Evolutionary conservation across 106 monocot species (phyloP), one percentile per base, ranked within the genome.

Genomic region (Phalaenopsis equestris): DNA sequence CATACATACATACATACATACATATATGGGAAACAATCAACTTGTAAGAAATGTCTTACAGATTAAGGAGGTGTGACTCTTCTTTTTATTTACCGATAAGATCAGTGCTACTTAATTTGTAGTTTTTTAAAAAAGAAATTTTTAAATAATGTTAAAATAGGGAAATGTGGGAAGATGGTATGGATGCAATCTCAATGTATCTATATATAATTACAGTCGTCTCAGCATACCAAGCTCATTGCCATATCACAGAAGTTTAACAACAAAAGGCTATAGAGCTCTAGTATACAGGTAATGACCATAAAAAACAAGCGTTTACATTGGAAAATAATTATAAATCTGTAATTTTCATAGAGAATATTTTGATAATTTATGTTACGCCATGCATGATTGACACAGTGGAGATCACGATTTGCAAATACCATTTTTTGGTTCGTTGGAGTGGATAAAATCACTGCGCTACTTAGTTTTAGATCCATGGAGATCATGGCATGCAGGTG

Each of bases 401-500:
- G 82, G 82, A 37, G 82, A 83, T 39, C 18, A 79, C 8, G 73
- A 83, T 73, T 15, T 83, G 42, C 1, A 2, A 6, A 55, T 79
- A 5, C 78, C 74, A 23, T 74, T 30, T 52, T 4, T 58, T 1
- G 57, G 83, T 15, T 79, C 79, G 18, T 30, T 73, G 42, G 79
- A 55, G 73, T 83, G 79, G 79, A 73, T 83, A 8, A 42, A 21
- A 73, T 73, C 79, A 10, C 83, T 83, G 42, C 42, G 72, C 9
- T 82, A 67, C 39, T 18, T 47, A 7, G 48, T 83, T 12, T 7
- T 83, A 8, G 72, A 77, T 55, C 48, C 65, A 16, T 83, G 82
- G 82, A n/a, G 72, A 55, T 83, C 82, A 4, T 83, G 89, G 86
- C 52, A 75, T 43, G 79, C 82, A 21, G 73, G 77, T 49, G 81